phyloP scores from a whole-genome alignment of 2,329 filamentous ascomycete genomes.

The Chrysoporthe puriensis region DNA sequence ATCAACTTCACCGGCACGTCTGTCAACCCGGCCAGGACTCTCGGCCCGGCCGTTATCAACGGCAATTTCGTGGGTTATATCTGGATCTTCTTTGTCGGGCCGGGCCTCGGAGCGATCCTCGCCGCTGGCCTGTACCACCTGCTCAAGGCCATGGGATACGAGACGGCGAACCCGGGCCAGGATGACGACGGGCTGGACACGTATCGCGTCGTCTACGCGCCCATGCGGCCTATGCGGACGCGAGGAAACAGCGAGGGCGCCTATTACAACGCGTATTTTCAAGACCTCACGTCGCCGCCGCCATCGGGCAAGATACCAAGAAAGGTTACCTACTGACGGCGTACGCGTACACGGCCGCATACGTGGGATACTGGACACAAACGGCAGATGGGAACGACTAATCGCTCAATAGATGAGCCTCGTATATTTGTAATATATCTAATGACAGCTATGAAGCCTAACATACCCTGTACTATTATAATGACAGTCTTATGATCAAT shows the following conservation, averaged over 20 bases:
- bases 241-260: neutral
- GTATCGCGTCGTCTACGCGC: conserved; percentile 19
- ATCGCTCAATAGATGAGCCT: no score
- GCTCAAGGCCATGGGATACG: conserved; percentile 42
- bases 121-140: conserved; percentile 44
- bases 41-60: conserved; percentile 52
- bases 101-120: conserved; percentile 51
- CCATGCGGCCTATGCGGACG: neutral
- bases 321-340: neutral
- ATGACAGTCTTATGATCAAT: no score
- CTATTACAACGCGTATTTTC: conserved; percentile 22
- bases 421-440: neutral
- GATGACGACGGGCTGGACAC: conserved; percentile 30
- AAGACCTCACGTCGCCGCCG: conserved; percentile 22
- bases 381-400: no score
- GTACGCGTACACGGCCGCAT: neutral
- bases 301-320: neutral
- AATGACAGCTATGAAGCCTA: no score
- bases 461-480: no score
- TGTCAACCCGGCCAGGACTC: conserved; percentile 55
- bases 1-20: conserved; percentile 53
- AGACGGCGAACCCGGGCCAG: conserved; percentile 38
- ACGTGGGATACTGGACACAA: neutral
- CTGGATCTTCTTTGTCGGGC: conserved; percentile 61
- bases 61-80: conserved; percentile 48